Percentiles rank a stretch among this genome's conserved stretches.
Evolutionary conservation across 106 monocot genomes (phyloP).

Genomic region (Ottelia alismoides): DNA sequence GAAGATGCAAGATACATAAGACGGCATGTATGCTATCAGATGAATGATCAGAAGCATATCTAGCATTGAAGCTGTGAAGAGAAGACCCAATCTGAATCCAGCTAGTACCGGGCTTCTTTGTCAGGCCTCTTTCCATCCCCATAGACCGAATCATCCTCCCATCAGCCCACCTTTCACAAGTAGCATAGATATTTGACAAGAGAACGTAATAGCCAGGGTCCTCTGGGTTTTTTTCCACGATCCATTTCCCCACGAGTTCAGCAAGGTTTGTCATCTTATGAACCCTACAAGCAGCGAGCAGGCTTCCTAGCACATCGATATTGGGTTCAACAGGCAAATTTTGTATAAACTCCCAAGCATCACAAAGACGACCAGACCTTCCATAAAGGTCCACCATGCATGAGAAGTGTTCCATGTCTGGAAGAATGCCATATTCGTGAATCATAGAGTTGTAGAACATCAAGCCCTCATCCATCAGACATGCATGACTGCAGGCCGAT

Average conservation of each 20-base stretch:
- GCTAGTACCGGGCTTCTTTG: conserved; percentile 44
- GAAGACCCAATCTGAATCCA: conserved; percentile 31
- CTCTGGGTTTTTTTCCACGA: conserved; percentile 28
- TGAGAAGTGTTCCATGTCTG: conserved; percentile 58
- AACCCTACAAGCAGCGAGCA: conserved; percentile 46
- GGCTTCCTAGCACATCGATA: conserved; percentile 45
- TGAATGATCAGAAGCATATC: conserved; percentile 14
- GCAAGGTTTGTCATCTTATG: conserved; percentile 40
- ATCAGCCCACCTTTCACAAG: conserved; percentile 34
- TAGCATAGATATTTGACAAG: conserved; percentile 45
- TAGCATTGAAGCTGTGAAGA: conserved; percentile 21
- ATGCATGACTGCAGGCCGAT: conserved; percentile 57
- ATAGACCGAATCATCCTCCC: conserved; percentile 22
- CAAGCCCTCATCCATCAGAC: conserved; percentile 19
- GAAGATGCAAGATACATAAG: conserved; percentile 3
- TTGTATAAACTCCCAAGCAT: conserved; percentile 41
- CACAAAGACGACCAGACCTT: conserved; percentile 30
- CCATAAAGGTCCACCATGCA: conserved; percentile 52
- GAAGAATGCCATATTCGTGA: conserved; percentile 20
- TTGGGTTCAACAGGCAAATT: conserved; percentile 30
- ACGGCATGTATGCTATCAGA: no score
- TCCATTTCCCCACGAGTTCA: conserved; percentile 17
- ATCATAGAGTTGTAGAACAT: conserved; percentile 27
- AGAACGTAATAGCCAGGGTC: conserved; percentile 53
- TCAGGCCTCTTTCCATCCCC: conserved; percentile 26